phyloP scores from a whole-genome alignment of 768 basidiomycete species.

The Boletus rubroflammeus region DNA sequence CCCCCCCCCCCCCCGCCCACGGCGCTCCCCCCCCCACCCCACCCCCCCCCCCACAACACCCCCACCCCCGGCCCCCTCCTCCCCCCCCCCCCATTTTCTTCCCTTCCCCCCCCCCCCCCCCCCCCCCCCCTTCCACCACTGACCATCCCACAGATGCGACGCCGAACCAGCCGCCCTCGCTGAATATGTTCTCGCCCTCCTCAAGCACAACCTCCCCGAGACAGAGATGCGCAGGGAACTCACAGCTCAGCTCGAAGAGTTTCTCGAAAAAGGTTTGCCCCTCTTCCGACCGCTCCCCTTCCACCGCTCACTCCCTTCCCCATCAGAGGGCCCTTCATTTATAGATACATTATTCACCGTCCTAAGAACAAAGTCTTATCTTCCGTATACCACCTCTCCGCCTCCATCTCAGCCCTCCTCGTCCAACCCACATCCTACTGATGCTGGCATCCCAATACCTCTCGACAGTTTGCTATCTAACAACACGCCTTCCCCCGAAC shows the following conservation, averaged over 20 bases:
- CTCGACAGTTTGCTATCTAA: constrained; percentile 59
- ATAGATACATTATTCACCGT: constrained; percentile 84
- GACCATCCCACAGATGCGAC: constrained; percentile 65
- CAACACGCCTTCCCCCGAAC: constrained; percentile 44
- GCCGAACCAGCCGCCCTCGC: constrained; percentile 92
- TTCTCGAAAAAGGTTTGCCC: constrained; percentile 80
- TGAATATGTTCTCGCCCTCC: constrained; percentile 89
- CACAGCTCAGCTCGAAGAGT: constrained; percentile 77
- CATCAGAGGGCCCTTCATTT: constrained; percentile 65
- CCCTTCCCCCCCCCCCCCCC: neutral
- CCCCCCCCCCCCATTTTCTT: neutral
- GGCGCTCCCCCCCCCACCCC: no score
- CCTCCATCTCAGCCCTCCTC: constrained; percentile 31
- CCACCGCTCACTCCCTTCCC: constrained; percentile 11
- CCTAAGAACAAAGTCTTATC: constrained; percentile 80
- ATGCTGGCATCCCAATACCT: constrained; percentile 78
- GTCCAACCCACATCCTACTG: constrained; percentile 38
- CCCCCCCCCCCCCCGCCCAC: neutral
- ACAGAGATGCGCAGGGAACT: constrained; percentile 80
- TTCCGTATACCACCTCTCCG: constrained; percentile 61
- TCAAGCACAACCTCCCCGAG: constrained; percentile 87
- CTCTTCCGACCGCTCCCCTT: neutral
- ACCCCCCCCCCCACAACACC: neutral
- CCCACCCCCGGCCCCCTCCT: no score
- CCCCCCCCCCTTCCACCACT: neutral